phyloP scores from a whole-genome alignment of 805 yeast genomes.

The Kregervanrija pseudodelftensis region DNA sequence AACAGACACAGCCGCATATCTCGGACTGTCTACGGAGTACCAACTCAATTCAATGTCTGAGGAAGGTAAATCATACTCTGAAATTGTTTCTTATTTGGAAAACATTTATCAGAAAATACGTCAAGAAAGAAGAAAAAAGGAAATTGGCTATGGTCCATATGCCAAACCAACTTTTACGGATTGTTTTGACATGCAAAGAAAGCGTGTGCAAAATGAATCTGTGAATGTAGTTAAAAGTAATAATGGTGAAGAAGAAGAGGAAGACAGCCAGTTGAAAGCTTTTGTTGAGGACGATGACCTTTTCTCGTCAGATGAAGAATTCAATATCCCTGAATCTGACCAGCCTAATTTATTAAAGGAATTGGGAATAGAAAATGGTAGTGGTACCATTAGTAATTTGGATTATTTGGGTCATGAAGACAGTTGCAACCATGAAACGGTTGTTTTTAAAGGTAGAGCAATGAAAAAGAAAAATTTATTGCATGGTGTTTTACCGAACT shows the following conservation, averaged over 20 bases:
- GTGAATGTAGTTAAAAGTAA: background rate
- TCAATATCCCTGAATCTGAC: background rate
- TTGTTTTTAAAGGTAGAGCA: too few species aligned
- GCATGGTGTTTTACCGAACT: constrained; percentile 22
- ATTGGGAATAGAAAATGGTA: too few species aligned
- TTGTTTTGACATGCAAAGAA: constrained; percentile 15
- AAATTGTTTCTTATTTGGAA: constrained; percentile 23
- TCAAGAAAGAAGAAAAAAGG: constrained; percentile 17
- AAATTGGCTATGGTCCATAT: constrained; percentile 25
- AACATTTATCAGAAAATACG: constrained; percentile 17
- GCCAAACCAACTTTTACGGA: constrained; percentile 17
- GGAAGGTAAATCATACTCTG: constrained; percentile 21
- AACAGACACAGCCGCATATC: constrained; percentile 27
- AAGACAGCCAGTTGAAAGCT: constrained; percentile 10
- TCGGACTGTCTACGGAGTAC: constrained; percentile 25
- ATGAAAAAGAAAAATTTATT: constrained; percentile 17
- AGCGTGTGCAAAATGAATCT: background rate
- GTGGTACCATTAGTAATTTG: constrained; percentile 5
- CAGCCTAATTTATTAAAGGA: too few species aligned
- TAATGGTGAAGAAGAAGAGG: background rate
- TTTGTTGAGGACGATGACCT: constrained; percentile 11
- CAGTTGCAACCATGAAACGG: too few species aligned
- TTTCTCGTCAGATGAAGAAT: constrained; percentile 15
- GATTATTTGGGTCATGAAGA: too few species aligned
- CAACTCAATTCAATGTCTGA: constrained; percentile 24